Conservation (phyloP, 345 rosid species). For the Microcos paniculata region DNA sequence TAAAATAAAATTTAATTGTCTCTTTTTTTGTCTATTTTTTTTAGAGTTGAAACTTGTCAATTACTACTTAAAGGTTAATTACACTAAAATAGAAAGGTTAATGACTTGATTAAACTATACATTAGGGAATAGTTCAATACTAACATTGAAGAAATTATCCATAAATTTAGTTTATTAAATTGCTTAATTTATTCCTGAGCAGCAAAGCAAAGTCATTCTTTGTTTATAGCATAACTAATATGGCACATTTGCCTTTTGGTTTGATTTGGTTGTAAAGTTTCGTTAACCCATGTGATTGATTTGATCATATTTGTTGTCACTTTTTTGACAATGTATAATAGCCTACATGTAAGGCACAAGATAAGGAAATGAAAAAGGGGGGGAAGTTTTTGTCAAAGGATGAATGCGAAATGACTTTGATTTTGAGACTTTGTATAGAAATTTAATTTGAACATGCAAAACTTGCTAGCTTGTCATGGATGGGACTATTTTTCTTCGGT, state of each 20-base stretch:
- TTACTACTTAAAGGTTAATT: neutral
- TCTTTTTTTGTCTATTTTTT: no score
- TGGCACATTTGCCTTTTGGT: neutral
- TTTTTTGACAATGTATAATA: conserved; percentile 2
- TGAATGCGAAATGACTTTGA: neutral
- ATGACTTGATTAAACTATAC: neutral
- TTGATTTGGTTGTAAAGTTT: neutral
- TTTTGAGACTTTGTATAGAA: neutral
- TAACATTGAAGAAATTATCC: neutral
- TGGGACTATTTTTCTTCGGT: neutral
- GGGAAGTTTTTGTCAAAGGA: neutral
- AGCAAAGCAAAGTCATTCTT: neutral
- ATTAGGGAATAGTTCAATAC: neutral
- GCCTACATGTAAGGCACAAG: neutral
- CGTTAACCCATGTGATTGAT: neutral
- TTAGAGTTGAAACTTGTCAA: no score
- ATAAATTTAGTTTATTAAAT: neutral
- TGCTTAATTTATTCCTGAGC: no score
- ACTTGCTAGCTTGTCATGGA: neutral
- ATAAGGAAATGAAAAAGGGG: neutral
- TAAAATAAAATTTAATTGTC: no score
- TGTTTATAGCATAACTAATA: no score
- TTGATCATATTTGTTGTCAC: neutral
- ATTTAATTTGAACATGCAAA: neutral
- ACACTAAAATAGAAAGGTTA: neutral